Evolutionary conservation across 345 rosid species (phyloP).

Genomic region (Clausena lansium): DNA sequence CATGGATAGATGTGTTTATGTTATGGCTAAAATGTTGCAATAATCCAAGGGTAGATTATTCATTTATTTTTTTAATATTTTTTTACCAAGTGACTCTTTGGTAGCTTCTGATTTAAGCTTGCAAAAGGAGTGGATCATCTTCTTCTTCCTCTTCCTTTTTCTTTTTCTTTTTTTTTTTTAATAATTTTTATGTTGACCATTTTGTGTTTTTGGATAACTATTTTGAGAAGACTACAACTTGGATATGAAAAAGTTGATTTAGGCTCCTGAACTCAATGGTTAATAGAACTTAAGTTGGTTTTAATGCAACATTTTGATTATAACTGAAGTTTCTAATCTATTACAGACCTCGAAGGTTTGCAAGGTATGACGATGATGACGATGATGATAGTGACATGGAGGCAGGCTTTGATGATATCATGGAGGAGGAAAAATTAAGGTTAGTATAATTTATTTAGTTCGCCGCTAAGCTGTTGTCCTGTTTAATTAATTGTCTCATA

Average conservation of each 20-base stretch:
- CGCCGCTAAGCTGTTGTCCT: neutral
- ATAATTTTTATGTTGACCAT: neutral
- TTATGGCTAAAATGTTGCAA: neutral
- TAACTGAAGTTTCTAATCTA: slow-evolving; percentile 3
- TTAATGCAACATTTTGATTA: neutral
- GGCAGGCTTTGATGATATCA: slow-evolving; percentile 74
- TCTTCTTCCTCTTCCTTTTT: neutral
- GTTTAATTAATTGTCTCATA: neutral
- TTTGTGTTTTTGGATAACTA: neutral
- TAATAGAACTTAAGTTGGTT: neutral
- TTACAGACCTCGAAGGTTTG: slow-evolving; percentile 40
- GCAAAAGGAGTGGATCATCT: neutral
- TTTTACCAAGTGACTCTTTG: neutral
- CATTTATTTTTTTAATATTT: too few species aligned
- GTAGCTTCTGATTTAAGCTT: neutral
- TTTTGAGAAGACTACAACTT: neutral
- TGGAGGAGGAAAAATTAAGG: slow-evolving; percentile 79
- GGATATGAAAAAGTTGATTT: neutral
- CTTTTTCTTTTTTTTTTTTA: neutral
- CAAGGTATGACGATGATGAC: slow-evolving; percentile 47
- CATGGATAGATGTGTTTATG: neutral
- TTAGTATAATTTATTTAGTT: slow-evolving; percentile 23
- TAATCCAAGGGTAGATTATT: neutral
- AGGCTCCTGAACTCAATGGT: neutral
- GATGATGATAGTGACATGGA: slow-evolving; percentile 81